Evolutionary conservation across 495 filamentous ascomycete genomes (phyloP), one percentile per base, ranked within the genome.

Genomic region (Podospora pseudocomata): DNA sequence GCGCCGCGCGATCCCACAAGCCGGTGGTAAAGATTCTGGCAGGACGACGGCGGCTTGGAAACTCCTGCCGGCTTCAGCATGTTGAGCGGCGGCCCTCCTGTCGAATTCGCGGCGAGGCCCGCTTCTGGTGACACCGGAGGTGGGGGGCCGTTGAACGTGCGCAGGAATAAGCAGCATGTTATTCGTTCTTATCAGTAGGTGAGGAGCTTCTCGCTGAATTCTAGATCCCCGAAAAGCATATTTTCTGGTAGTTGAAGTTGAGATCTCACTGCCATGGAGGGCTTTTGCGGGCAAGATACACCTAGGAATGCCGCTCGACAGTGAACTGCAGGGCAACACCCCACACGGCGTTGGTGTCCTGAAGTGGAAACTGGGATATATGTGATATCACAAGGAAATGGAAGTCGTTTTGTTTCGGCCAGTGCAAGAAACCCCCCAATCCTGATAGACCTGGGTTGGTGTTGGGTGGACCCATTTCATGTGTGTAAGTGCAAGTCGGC

Each of bases 41-140:
- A 49, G 39, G 39, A 30, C 19, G 30, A 62, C 16, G 27, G 5
- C 23, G 60, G n/a, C 26, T 3, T 62, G 20, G 18, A 62, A 18
- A 62, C n/a, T 58, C 60, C 60, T 62, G 23, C 60, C 60, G 16
- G 27, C 60, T 62, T 62, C 60, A 62, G 23, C 55, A 58, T 20
- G 0, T 20, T 26, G n/a, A 58, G 11, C 13, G 18, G 5, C 55
- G 55, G 55, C 55, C 18, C 5, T 58, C 2, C 0, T 58, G n/a
- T 26, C 23, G 55, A 58, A 58, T 58, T 4, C 55, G 39, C 55
- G n/a, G 6, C 3, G 7, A 58, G 7, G 5, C 23, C 55, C 55
- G 55, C n/a, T 58, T 58, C 18, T 58, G 16, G 55, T 58, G 16
- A 58, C 55, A 58, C 55, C 23, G 18, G 4, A 23, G n/a, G 55